A percentile compares a stretch with the other conserved stretches of the same genome.
phyloP scores from a whole-genome alignment of 345 rosid species.

The Ailanthus altissimus region DNA sequence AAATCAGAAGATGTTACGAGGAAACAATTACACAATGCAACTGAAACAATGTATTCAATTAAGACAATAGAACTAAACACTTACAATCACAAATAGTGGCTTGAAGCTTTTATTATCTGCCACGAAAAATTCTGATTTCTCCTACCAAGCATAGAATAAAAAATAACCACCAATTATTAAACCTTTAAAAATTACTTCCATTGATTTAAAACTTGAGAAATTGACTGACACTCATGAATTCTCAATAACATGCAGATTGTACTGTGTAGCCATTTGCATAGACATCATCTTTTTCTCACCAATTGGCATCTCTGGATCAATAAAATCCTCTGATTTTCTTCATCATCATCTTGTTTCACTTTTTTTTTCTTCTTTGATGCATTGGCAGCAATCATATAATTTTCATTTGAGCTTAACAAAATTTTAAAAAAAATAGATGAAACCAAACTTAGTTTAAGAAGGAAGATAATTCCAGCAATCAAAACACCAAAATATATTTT shows the following conservation, averaged over 20 bases:
- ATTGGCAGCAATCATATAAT: slow-evolving; percentile 15
- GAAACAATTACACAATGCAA: too few relatives aligned
- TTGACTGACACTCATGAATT: slow-evolving; percentile 56
- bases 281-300: slow-evolving; percentile 87
- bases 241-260: slow-evolving; percentile 75
- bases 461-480: too few relatives aligned
- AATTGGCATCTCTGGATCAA: slow-evolving; percentile 69
- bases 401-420: too few relatives aligned
- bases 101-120: slow-evolving; percentile 79
- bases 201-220: background rate
- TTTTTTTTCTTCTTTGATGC: slow-evolving; percentile 72
- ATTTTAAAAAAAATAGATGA: too few relatives aligned
- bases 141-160: slow-evolving; percentile 63
- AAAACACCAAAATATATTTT: too few relatives aligned
- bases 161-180: too few relatives aligned
- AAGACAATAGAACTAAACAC: slow-evolving; percentile 16
- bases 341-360: slow-evolving; percentile 50
- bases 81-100: slow-evolving; percentile 77
- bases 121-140: slow-evolving; percentile 59
- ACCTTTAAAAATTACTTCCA: background rate
- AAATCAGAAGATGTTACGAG: too few relatives aligned
- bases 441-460: too few relatives aligned
- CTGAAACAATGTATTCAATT: background rate
- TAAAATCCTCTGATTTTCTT: slow-evolving; percentile 69
- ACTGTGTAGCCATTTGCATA: slow-evolving; percentile 81